Base-by-base conservation (phyloP, 2,329 filamentous ascomycete genomes). In the Paecilomyces dactylethromorphus region DNA sequence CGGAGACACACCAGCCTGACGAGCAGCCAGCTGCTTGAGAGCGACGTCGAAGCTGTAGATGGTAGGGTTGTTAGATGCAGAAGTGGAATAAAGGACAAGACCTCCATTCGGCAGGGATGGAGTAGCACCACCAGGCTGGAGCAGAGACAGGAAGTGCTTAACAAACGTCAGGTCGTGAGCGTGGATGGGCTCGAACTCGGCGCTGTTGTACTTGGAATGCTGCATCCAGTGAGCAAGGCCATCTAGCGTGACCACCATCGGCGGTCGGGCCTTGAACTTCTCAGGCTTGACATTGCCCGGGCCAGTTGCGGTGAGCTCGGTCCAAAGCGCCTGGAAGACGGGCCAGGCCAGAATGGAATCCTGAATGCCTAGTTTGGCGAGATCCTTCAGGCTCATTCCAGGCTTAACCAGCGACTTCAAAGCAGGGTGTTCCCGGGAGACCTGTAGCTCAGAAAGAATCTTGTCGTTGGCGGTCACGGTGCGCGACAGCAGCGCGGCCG, bases 171-270 rank as follows among this genome's bases (percentile, higher is more conserved):
- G 82, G 68, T 97, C 89, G 75, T 96, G 91, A 29, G 92, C 83
- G 78, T 99, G 94, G 63, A 99, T 88, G 13, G 81, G 81, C 62
- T 90, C 83, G 67, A 85, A 89, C 24, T 88, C 80, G 1, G 88
- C 79, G 62, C 84, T 84, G 63, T 88, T 84, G 79, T 97, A 99
- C 52, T 84, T 85, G 62, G 87, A 91, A 39, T 86, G 71, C 65
- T 82, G 83, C 90, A 96, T 96, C 75, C 92, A 84, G 78, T 94
- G 90, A 57, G 85, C 82, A 35, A 97, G 80, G 56, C 88, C 88
- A 71, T 99, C 94, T 55, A 95, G 78, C 51, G 87, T 79, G 65
- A 97, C 82, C 55, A 97, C 79, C 59, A 97, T 80, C 1, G 84
- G 84, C 18, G 85, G 82, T 15, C 86, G 77, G 66, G 78, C 24